Base-by-base conservation (phyloP, 1,139 yeast species). In the Meyerozyma elateridarum region DNA sequence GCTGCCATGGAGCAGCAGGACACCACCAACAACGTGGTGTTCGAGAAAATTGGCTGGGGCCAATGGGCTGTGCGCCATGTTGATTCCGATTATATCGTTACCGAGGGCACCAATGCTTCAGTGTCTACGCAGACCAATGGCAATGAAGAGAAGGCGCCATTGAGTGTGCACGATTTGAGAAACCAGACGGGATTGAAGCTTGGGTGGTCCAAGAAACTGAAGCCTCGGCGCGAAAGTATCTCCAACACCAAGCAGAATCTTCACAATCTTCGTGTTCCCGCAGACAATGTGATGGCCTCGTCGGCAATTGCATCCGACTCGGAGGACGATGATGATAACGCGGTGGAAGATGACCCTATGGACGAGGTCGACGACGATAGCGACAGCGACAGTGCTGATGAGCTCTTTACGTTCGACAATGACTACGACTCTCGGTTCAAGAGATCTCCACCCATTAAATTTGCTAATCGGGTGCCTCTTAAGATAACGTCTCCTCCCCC, bases 11-110 rank as follows among this genome's bases (percentile, higher is more conserved):
- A 87, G 48, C 72, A 64, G 40, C 48, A 51, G 2, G 93, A 80
- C 51, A 61, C 73, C 5, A 68, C 64, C 17, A 75, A 80, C 36
- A 67, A 70, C 36, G 78, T 79, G 25, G 76, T 83, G 13, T 89
- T 89, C 61, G 95, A 87, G 49, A 89, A 89, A 61, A 88, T 88
- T 25, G 96, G 96, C 16, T 89, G 97, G 97, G 97, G 97, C 37
- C 93, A 91, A 51, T 89, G 97, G 97, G 87, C 89, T 17, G 94
- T 89, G 6, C 70, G 79, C 38, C 61, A 68, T 31, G 75, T 72
- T 11, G 73, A 69, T 32, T 55, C 71, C 7, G 76, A 69, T 38
- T 60, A 59, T 36, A 76, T 77, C 37, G 70, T 64, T 20, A 64
- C 70, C 15, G 71, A 67, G 40, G 70, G 70, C 6, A 59, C 65